Evolutionary conservation across 2,329 filamentous ascomycete species (phyloP).

Genomic region (Diplodia seriata): DNA sequence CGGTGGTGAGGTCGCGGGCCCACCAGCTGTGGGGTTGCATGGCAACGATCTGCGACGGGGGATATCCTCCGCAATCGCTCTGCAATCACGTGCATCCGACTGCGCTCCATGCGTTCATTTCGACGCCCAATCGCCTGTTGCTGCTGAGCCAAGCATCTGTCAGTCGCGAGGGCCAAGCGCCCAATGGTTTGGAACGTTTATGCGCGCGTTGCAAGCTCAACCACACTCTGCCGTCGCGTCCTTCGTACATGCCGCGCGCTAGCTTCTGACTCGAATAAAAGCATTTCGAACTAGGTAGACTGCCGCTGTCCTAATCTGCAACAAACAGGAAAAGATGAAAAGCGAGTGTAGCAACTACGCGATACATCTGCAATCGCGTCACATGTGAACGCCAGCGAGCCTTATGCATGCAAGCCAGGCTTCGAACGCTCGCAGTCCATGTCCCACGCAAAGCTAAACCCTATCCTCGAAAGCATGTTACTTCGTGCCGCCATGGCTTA

Average conservation of each 20-base stretch:
- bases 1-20: conserved; percentile 31
- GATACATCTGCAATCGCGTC: conserved; percentile 27
- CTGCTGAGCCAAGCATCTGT: conserved; percentile 11
- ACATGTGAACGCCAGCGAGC: conserved; percentile 31
- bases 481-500: conserved; percentile 9
- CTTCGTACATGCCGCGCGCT: neutral
- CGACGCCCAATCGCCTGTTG: conserved; percentile 9
- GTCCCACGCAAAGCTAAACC: conserved; percentile 16
- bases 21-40: conserved; percentile 29
- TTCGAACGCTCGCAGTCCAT: conserved; percentile 26
- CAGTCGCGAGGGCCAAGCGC: conserved; percentile 5
- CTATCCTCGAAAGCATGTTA: conserved; percentile 17
- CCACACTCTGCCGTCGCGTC: neutral
- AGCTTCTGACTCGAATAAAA: conserved; percentile 19
- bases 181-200: conserved; percentile 1
- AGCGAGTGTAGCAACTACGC: conserved; percentile 29
- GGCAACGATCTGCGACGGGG: conserved; percentile 31
- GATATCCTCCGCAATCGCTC: conserved; percentile 21
- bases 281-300: conserved; percentile 24
- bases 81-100: conserved; percentile 24
- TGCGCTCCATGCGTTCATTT: neutral
- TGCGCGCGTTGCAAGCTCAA: conserved; percentile 12
- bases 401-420: conserved; percentile 32
- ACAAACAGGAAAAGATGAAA: conserved; percentile 5
- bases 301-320: conserved; percentile 28